Evolutionary conservation across 805 yeast genomes (phyloP).

Genomic region (Myxozyma neotropica): DNA sequence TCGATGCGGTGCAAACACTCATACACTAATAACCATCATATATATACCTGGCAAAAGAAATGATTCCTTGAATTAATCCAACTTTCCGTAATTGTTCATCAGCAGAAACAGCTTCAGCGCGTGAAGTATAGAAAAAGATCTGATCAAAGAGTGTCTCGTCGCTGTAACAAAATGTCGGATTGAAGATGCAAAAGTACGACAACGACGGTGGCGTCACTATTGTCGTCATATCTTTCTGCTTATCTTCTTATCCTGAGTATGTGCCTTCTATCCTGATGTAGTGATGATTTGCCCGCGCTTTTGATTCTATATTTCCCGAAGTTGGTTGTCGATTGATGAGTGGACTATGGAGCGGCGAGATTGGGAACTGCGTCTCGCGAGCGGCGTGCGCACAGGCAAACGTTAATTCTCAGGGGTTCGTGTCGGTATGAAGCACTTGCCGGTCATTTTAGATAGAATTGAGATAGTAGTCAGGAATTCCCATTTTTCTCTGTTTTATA

Average conservation of each 20-base stretch:
- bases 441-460: no score
- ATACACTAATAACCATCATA: not conserved
- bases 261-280: not conserved
- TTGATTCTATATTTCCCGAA: no score
- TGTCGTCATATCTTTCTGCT: slow-evolving; percentile 14
- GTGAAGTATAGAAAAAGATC: slow-evolving; percentile 29
- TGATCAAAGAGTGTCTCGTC: slow-evolving; percentile 32
- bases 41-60: slow-evolving; percentile 32
- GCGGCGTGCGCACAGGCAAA: slow-evolving; percentile 6
- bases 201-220: slow-evolving; percentile 30
- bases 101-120: slow-evolving; percentile 24
- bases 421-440: no score
- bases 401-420: slow-evolving; percentile 1
- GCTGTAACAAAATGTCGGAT: slow-evolving; percentile 22
- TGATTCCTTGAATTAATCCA: slow-evolving; percentile 32
- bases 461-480: no score
- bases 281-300: not conserved
- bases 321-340: not conserved
- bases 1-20: not conserved
- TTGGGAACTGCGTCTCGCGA: not conserved
- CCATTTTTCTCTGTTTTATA: no score
- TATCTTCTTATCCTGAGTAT: not conserved
- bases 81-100: slow-evolving; percentile 32
- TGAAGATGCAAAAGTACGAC: slow-evolving; percentile 32
- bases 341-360: not conserved